These are phyloP conservation scores for Solanum rostratum DNA, from an alignment of 257 asterid genomes.

Conservation along the genomic window DNA sequence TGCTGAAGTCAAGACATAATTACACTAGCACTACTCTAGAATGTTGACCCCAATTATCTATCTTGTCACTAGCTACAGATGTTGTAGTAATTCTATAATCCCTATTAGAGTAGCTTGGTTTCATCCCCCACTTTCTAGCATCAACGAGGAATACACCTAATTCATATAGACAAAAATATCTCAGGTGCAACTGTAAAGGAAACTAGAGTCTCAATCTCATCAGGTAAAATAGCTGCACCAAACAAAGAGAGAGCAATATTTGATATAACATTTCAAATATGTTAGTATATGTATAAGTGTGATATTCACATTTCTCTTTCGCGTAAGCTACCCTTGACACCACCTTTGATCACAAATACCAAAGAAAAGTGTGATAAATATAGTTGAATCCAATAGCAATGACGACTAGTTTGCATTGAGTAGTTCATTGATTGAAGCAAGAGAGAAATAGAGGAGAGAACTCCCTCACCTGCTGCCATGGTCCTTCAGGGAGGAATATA, in stretches of 20 bases:
- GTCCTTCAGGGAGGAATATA: conserved; percentile 73
- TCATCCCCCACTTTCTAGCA: neutral
- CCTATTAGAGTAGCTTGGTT: neutral
- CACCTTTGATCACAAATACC: neutral
- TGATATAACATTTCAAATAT: neutral
- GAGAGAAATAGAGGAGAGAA: neutral
- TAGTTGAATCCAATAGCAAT: neutral
- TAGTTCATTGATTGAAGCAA: neutral
- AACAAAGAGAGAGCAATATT: neutral
- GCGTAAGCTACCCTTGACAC: neutral
- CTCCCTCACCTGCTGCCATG: conserved; percentile 62
- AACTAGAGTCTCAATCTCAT: neutral
- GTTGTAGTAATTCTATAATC: neutral
- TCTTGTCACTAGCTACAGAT: neutral
- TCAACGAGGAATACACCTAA: neutral
- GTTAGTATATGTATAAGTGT: neutral
- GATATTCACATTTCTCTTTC: neutral
- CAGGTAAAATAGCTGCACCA: neutral
- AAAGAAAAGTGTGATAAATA: neutral
- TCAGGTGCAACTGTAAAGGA: neutral
- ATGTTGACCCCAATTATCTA: neutral
- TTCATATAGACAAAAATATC: neutral
- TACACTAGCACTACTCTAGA: neutral
- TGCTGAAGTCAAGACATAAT: neutral
- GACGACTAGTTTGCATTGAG: neutral